Base-by-base conservation (phyloP, 2,329 filamentous ascomycete species). In the Leptographium procerum region DNA sequence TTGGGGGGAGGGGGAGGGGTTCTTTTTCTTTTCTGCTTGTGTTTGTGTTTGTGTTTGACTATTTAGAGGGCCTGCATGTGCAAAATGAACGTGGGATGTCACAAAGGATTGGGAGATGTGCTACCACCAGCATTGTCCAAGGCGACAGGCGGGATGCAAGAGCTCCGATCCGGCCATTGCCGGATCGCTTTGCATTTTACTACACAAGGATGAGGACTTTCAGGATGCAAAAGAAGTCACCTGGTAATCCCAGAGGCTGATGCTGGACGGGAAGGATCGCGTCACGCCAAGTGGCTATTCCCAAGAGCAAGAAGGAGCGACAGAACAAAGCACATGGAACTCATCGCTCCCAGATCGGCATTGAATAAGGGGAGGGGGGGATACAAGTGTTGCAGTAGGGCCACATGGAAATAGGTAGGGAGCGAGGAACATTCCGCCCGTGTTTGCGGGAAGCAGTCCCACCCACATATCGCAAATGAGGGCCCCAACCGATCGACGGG, bases 391-490 rank as follows among this genome's bases (percentile, higher is more conserved):
- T 52, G 31, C 28, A 52, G 50, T 52, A 31, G 51, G 36, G 51
- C 48, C 48, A 51, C 54, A 56, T 28, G 54, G 40, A 43, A 56
- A 54, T 9, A 55, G 48, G 56, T 9, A 55, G 48, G 56, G 54
- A 48, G 48, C 51, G 45, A 61, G 57, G 57, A 52, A 54, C 55
- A 51, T 57, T 59, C 57, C 59, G 55, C 43, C 57, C 50, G 52
- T 43, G 34, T 36, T 29, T 45, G 51, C 53, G 53, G 54, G 57
- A 61, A 40, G 51, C 14, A 31, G 45, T 40, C 57, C 55, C 59
- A 55, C 52, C 34, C 29, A 52, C 47, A 56, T 50, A 50, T 28
- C 57, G 13, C 2, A 19, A 19, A 36, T 4, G 14, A 16, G n/a
- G 31, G 13, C 14, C n/a, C 34, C 24, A 26, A 11, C 8, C 48